Evolutionary conservation across 2,329 filamentous ascomycete species (phyloP).

Genomic region (Apiospora malaysiana): DNA sequence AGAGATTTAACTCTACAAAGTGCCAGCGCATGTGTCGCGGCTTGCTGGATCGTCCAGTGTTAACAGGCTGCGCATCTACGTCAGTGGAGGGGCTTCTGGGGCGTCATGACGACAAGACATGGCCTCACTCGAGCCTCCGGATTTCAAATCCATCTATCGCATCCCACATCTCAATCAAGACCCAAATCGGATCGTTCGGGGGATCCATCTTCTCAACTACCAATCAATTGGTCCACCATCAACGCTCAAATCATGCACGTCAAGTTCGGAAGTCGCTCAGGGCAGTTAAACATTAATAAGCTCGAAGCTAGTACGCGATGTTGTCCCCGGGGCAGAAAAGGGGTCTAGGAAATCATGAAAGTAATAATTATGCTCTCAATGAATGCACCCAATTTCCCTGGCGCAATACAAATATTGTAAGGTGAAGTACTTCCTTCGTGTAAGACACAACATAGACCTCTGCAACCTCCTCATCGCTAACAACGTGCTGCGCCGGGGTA

Average conservation of each 20-base stretch:
- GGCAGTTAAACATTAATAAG: too few species aligned
- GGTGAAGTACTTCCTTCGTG: slow-evolving; percentile 45
- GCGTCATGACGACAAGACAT: slow-evolving; percentile 9
- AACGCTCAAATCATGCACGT: too few species aligned
- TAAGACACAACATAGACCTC: slow-evolving; percentile 50
- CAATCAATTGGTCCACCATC: too few species aligned
- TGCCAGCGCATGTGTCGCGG: not conserved
- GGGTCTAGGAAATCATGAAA: not conserved
- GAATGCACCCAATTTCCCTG: slow-evolving; percentile 20
- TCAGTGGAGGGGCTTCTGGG: slow-evolving; percentile 10
- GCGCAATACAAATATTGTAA: slow-evolving; percentile 56
- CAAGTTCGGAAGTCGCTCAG: too few species aligned
- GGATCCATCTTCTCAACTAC: too few species aligned
- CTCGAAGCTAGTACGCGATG: not conserved
- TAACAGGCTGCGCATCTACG: not conserved
- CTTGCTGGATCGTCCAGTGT: not conserved
- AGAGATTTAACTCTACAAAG: not conserved
- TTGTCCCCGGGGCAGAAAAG: not conserved
- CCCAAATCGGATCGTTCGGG: too few species aligned
- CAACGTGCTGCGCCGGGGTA: slow-evolving; percentile 56
- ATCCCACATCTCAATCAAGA: not conserved
- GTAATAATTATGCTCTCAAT: not conserved
- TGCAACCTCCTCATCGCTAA: slow-evolving; percentile 50
- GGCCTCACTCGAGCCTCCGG: not conserved
- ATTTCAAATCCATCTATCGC: not conserved